Evolutionary conservation across 345 rosid species (phyloP).

Genomic region (Reutealis trisperma): DNA sequence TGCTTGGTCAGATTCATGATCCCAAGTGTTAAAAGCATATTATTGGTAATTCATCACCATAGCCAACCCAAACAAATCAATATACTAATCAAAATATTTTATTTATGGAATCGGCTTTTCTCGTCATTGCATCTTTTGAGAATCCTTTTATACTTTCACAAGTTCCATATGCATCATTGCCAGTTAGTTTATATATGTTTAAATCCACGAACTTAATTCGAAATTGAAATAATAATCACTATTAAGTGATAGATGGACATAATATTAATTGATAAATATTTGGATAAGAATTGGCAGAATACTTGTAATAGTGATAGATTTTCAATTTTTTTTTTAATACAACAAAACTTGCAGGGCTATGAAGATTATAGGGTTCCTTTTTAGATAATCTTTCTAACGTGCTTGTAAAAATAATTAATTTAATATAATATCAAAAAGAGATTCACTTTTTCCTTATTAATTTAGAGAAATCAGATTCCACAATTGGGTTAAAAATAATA

Average conservation of each 20-base stretch:
- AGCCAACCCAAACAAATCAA: conserved; percentile 9
- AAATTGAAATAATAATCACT: too few relatives aligned
- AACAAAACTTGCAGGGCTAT: too few relatives aligned
- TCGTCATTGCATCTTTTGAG: neutral
- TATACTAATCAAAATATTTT: neutral
- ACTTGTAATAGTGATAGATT: too few relatives aligned
- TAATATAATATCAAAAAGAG: neutral
- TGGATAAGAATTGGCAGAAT: too few relatives aligned
- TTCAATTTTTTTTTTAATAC: too few relatives aligned
- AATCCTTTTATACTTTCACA: neutral
- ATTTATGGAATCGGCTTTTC: too few relatives aligned
- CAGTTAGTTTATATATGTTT: too few relatives aligned
- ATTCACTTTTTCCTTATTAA: conserved; percentile 2
- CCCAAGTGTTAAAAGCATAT: neutral
- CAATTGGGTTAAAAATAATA: neutral
- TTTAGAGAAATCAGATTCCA: conserved; percentile 8
- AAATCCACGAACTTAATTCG: too few relatives aligned
- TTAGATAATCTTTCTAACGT: neutral
- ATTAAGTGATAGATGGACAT: too few relatives aligned
- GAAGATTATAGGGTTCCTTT: neutral
- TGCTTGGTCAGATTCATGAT: conserved; percentile 23
- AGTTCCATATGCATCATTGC: neutral
- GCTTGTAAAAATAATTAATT: neutral
- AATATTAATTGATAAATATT: too few relatives aligned
- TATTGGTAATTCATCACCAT: conserved; percentile 25